Evolutionary conservation across 2,329 filamentous ascomycete species (phyloP).

Genomic region (Colletotrichum aenigma): DNA sequence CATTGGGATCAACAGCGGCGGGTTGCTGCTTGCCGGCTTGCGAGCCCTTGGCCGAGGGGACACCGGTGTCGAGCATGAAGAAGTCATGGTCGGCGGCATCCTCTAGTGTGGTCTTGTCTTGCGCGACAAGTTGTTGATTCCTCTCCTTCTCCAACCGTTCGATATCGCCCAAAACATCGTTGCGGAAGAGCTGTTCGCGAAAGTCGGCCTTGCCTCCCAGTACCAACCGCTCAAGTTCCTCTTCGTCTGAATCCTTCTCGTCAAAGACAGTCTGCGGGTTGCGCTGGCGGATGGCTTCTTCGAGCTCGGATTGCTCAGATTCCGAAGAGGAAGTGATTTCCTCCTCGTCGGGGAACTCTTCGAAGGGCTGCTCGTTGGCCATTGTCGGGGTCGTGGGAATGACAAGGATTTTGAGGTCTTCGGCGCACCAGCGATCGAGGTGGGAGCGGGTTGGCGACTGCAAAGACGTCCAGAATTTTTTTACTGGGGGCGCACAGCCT

Average conservation of each 20-base stretch:
- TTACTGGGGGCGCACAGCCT: slow-evolving; percentile 12
- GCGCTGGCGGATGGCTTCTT: slow-evolving; percentile 25
- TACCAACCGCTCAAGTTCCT: slow-evolving; percentile 85
- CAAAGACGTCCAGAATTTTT: slow-evolving; percentile 19
- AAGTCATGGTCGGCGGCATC: slow-evolving; percentile 77
- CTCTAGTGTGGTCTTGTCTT: slow-evolving; percentile 57
- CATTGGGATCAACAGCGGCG: slow-evolving; percentile 33
- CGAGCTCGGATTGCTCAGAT: slow-evolving; percentile 26
- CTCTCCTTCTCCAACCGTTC: slow-evolving; percentile 33
- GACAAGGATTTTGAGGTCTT: background rate
- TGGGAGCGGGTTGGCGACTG: background rate
- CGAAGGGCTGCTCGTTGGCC: slow-evolving; percentile 22
- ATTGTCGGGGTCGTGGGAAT: background rate
- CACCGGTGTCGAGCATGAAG: slow-evolving; percentile 80
- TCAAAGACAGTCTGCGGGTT: slow-evolving; percentile 28
- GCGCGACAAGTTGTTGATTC: slow-evolving; percentile 34
- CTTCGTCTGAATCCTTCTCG: slow-evolving; percentile 82
- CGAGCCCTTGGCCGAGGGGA: slow-evolving; percentile 41
- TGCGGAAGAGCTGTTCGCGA: slow-evolving; percentile 70
- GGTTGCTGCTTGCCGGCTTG: slow-evolving; percentile 27
- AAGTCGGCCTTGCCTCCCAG: slow-evolving; percentile 90
- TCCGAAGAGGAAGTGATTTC: slow-evolving; percentile 14
- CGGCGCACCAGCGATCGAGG: background rate
- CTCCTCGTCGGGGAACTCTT: slow-evolving; percentile 21
- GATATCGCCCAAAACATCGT: slow-evolving; percentile 43